A percentile compares a stretch with the other conserved stretches of the same genome.
Conservation (phyloP, 495 filamentous ascomycete genomes). For the Penicillium pancosmium region DNA sequence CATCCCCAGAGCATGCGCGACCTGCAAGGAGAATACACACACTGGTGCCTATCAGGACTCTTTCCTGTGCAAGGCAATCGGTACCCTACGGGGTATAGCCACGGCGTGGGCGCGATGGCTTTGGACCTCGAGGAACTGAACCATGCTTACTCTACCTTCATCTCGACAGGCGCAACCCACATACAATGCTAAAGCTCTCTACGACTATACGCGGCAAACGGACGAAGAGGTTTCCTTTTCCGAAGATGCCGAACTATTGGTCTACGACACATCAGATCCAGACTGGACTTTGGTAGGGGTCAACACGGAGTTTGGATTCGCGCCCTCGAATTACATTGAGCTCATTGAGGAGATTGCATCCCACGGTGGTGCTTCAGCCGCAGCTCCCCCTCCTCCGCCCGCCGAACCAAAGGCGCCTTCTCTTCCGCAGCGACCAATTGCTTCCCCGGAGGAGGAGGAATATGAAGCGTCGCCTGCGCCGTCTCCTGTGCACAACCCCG, state of each 20-base stretch:
- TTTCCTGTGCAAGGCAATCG: not conserved
- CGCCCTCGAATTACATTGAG: slow-evolving; percentile 96
- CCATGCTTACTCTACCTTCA: slow-evolving; percentile 19
- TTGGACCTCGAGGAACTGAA: not conserved
- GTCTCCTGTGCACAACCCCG: slow-evolving; percentile 60
- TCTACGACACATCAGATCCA: slow-evolving; percentile 89
- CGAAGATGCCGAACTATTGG: slow-evolving; percentile 80
- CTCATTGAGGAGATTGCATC: slow-evolving; percentile 43
- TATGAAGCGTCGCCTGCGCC: slow-evolving; percentile 25
- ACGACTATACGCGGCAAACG: slow-evolving; percentile 95
- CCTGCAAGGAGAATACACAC: not conserved
- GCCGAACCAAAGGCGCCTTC: slow-evolving; percentile 37
- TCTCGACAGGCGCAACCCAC: slow-evolving; percentile 66
- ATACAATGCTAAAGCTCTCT: slow-evolving; percentile 79
- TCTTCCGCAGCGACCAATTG: slow-evolving; percentile 42
- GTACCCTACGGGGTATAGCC: not conserved
- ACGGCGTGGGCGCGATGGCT: not conserved
- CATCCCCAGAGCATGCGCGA: slow-evolving; percentile 3
- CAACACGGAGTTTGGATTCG: slow-evolving; percentile 89
- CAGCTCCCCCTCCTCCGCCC: slow-evolving; percentile 30
- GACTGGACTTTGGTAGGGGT: slow-evolving; percentile 94
- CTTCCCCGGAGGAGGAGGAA: slow-evolving; percentile 30
- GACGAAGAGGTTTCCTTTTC: slow-evolving; percentile 97
- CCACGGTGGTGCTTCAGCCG: slow-evolving; percentile 22
- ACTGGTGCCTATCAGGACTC: not conserved